phyloP scores from a whole-genome alignment of 2,329 filamentous ascomycete species.

The Zasmidium angulare region DNA sequence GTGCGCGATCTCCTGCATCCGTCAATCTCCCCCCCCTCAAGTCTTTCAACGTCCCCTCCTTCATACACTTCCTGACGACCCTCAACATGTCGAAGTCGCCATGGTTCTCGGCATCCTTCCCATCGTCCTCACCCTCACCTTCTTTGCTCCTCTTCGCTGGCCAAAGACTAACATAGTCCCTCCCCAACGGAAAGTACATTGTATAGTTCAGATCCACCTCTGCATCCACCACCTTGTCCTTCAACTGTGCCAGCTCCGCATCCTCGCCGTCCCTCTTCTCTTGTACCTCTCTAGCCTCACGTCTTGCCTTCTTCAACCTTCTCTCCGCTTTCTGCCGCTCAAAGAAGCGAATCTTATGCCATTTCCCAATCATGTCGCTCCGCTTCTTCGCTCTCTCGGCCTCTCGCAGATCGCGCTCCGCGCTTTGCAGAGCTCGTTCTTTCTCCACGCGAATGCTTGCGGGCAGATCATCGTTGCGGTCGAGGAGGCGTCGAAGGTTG shows the following conservation, averaged over 20 bases:
- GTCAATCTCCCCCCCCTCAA: conserved; percentile 55
- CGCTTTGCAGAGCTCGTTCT: conserved; percentile 69
- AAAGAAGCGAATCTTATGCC: conserved; percentile 83
- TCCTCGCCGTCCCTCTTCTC: conserved; percentile 49
- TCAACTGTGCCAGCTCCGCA: conserved; percentile 36
- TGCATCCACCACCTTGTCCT: conserved; percentile 39
- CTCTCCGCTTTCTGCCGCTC: conserved; percentile 75
- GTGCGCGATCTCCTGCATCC: conserved; percentile 1
- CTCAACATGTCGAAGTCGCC: conserved; percentile 65
- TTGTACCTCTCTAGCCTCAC: conserved; percentile 54
- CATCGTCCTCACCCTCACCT: conserved; percentile 32
- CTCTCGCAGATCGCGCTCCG: conserved; percentile 62
- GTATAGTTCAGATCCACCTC: conserved; percentile 77
- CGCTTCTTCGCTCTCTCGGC: conserved; percentile 61
- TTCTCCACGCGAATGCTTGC: conserved; percentile 67
- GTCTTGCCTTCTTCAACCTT: conserved; percentile 63
- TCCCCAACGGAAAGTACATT: conserved; percentile 67
- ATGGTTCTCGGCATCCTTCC: conserved; percentile 35
- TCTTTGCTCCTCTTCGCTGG: conserved; percentile 35
- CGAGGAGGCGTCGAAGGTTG: conserved; percentile 66
- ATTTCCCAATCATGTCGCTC: conserved; percentile 71
- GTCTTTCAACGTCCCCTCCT: conserved; percentile 55
- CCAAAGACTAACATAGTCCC: conserved; percentile 65
- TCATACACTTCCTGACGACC: conserved; percentile 64
- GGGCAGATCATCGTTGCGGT: conserved; percentile 60